Base-by-base conservation (phyloP, 2,329 filamentous ascomycete genomes). In the Hortaea werneckii region DNA sequence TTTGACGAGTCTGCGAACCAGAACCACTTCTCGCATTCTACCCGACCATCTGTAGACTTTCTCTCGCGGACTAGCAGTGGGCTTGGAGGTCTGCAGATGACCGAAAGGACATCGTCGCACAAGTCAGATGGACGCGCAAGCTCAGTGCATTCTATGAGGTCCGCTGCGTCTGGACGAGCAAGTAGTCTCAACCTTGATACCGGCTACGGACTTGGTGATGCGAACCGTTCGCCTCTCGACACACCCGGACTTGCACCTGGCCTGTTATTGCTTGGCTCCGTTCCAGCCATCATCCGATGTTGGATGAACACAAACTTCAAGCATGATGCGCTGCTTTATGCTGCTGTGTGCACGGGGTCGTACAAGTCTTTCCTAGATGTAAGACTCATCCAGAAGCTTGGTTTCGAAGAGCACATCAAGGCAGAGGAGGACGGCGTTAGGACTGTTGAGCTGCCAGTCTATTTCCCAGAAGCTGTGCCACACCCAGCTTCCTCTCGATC, bases 1-100 rank as follows among this genome's bases (percentile, higher is more conserved):
- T 98, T 98, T 59, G 92, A 96, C 61, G 90, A 96, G 64, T 95
- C 87, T 60, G 89, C 90, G 10, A 80, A 95, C 56, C 88, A 95
- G 57, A 85, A 87, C 41, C 88, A 88, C 64, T 94, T 92, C 79
- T 83, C 82, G 34, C 87, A 94, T 59, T 80, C 79, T 53, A 85
- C 83, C 48, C 80, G 90, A 39, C 83, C 88, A 46, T 90, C 87
- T 9, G 80, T 85, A 40, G 92, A 96, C 46, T 83, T 94, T 54
- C 79, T 81, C 37, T 83, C 85, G 27, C 72, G 90, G 43, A 88
- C 87, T 20, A 56, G 54, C 48, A 61, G 56, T 64, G 83, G 87
- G 32, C 74, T 95, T 58, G 83, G 84, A 46, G 80, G 80, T 34
- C 80, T 86, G 61, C 77, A 80, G 37, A 80, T 95, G 79, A 92